A percentile compares a stretch with the other conserved stretches of the same genome.
Evolutionary conservation across 1,284 basidiomycete genomes (phyloP).

Genomic region (Porodaedalea pini): DNA sequence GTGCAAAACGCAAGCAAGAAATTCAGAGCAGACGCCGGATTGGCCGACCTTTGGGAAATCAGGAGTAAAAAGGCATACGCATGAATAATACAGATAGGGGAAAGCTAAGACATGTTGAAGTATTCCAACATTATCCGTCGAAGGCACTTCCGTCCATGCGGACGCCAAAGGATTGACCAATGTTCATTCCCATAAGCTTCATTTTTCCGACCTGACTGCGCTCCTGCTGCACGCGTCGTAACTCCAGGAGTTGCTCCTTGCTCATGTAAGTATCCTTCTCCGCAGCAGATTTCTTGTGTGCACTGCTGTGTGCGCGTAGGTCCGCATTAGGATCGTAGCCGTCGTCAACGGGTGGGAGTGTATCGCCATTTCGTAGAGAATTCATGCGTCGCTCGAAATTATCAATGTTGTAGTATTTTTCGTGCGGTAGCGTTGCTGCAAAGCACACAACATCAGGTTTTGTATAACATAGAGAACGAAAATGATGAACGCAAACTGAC

Average conservation of each 20-base stretch:
- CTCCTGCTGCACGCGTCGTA: slow-evolving; percentile 78
- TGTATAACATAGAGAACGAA: slow-evolving; percentile 5
- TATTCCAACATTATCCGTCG: slow-evolving; percentile 34
- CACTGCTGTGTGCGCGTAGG: slow-evolving; percentile 65
- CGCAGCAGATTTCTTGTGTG: slow-evolving; percentile 62
- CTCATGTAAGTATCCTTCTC: slow-evolving; percentile 66
- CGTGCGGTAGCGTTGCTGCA: slow-evolving; percentile 80
- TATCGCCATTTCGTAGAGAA: slow-evolving; percentile 76
- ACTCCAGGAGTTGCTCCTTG: slow-evolving; percentile 73
- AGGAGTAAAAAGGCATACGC: no score
- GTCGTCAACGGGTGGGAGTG: slow-evolving; percentile 62
- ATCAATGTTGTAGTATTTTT: slow-evolving; percentile 88
- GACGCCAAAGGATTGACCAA: slow-evolving; percentile 76
- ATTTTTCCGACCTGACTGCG: slow-evolving; percentile 74
- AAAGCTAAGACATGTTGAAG: neutral
- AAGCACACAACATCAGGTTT: neutral
- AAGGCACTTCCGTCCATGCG: slow-evolving; percentile 67
- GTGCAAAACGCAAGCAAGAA: no score
- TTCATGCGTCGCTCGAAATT: slow-evolving; percentile 78
- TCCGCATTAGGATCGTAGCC: slow-evolving; percentile 78
- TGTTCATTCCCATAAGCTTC: slow-evolving; percentile 79
- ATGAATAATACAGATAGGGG: neutral
- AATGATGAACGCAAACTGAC: slow-evolving; percentile 35
- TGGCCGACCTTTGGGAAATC: no score
- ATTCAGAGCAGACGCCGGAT: no score